Evolutionary conservation across 2,329 filamentous ascomycete genomes (phyloP).

Genomic region (Aureobasidium subglaciale): DNA sequence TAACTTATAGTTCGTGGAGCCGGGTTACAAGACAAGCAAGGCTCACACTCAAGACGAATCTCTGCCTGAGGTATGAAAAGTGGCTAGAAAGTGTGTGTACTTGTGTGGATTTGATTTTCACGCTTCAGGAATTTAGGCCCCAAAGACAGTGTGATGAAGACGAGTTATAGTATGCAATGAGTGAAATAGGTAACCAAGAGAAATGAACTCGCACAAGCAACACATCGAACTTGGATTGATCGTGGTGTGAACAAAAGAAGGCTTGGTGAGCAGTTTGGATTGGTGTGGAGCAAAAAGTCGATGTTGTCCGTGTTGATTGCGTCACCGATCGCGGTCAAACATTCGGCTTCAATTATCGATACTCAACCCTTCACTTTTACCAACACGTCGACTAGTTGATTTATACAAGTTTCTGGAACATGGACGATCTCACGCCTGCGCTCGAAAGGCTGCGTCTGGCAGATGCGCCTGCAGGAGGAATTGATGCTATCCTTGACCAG

Average conservation of each 20-base stretch:
- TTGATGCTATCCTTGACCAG: conserved; percentile 55
- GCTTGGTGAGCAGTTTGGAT: too few relatives aligned
- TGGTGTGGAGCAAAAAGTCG: not conserved
- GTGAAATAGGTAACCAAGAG: too few relatives aligned
- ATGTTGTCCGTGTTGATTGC: not conserved
- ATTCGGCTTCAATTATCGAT: not conserved
- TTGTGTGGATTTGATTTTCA: too few relatives aligned
- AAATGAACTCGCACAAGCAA: too few relatives aligned
- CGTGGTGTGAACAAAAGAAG: not conserved
- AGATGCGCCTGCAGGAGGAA: conserved; percentile 22
- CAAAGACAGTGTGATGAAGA: too few relatives aligned
- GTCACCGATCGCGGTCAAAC: not conserved
- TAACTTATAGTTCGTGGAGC: not conserved
- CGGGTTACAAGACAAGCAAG: not conserved
- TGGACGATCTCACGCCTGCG: conserved; percentile 7
- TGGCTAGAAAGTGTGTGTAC: not conserved
- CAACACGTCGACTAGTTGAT: not conserved
- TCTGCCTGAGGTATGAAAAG: not conserved
- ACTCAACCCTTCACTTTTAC: not conserved
- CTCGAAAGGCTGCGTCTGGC: conserved; percentile 6
- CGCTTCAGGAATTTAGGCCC: too few relatives aligned
- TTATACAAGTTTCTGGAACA: not conserved
- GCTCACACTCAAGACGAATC: not conserved
- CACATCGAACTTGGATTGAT: too few relatives aligned
- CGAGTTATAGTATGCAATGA: too few relatives aligned